Evolutionary conservation across 768 basidiomycete genomes (phyloP).

Genomic region (Grammothele lineata): DNA sequence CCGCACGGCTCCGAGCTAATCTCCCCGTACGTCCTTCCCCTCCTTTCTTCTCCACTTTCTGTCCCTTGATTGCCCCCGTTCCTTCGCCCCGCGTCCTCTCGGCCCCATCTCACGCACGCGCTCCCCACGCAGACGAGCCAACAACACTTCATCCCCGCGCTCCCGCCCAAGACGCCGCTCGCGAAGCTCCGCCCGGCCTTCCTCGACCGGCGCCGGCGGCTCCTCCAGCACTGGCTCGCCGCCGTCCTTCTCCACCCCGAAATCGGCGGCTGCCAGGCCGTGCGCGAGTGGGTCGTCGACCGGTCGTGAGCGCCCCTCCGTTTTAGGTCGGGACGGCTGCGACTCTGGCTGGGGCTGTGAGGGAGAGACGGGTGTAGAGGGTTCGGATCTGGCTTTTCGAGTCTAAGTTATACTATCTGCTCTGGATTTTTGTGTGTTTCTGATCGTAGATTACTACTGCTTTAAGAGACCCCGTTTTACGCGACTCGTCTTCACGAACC

Average conservation of each 20-base stretch:
- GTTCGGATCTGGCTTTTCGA: no score
- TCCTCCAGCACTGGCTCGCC: slow-evolving; percentile 64
- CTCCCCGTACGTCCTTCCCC: slow-evolving; percentile 43
- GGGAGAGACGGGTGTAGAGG: no score
- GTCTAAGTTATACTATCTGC: no score
- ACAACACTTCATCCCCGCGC: slow-evolving; percentile 45
- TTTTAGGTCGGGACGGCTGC: no score
- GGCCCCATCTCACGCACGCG: no score
- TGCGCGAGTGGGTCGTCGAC: slow-evolving; percentile 59
- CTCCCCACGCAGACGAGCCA: slow-evolving; percentile 38
- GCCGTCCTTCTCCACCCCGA: slow-evolving; percentile 66
- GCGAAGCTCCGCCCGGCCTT: slow-evolving; percentile 65
- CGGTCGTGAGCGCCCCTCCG: slow-evolving; percentile 1
- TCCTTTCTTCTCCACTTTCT: not conserved
- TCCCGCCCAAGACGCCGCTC: slow-evolving; percentile 68
- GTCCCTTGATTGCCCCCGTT: no score
- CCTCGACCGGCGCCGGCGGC: slow-evolving; percentile 56
- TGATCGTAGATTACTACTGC: no score
- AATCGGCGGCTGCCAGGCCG: slow-evolving; percentile 56
- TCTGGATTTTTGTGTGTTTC: no score
- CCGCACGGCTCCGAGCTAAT: slow-evolving; percentile 41
- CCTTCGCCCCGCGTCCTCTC: no score
- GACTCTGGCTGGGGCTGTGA: no score
- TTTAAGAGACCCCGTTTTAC: no score
- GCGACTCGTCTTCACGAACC: no score